phyloP scores from a whole-genome alignment of 2,329 filamentous ascomycete species.

The Alternaria sp. region DNA sequence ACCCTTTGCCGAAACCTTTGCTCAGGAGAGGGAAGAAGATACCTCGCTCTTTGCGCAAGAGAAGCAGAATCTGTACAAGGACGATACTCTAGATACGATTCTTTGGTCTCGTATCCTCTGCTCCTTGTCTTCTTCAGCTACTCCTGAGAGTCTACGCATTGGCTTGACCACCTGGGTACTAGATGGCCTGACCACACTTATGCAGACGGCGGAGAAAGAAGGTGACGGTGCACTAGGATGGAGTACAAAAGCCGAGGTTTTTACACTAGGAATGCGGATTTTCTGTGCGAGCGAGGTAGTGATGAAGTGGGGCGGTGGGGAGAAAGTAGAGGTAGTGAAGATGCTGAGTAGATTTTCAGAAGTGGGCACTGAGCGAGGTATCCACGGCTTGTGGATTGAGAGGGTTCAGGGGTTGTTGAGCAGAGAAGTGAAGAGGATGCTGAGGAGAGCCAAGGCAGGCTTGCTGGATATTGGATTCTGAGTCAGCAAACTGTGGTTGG shows the following conservation, averaged over 20 bases:
- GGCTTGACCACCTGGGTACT: slow-evolving; percentile 57
- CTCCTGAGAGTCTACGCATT: slow-evolving; percentile 25
- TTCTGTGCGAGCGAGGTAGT: slow-evolving; percentile 54
- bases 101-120: slow-evolving; percentile 69
- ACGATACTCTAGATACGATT: slow-evolving; percentile 76
- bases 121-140: slow-evolving; percentile 26
- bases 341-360: slow-evolving; percentile 38
- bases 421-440: slow-evolving; percentile 20
- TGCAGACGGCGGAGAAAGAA: slow-evolving; percentile 41
- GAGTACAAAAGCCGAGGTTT: slow-evolving; percentile 73
- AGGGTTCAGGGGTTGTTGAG: slow-evolving; percentile 46
- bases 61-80: slow-evolving; percentile 93
- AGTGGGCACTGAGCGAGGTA: slow-evolving; percentile 25
- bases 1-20: slow-evolving; percentile 33
- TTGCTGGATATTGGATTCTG: neutral
- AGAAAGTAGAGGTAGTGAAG: slow-evolving; percentile 33
- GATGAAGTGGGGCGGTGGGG: slow-evolving; percentile 32
- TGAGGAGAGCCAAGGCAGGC: slow-evolving; percentile 16
- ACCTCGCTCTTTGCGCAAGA: slow-evolving; percentile 83
- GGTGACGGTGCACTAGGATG: slow-evolving; percentile 75
- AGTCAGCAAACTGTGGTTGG: neutral
- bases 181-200: slow-evolving; percentile 59
- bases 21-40: slow-evolving; percentile 56
- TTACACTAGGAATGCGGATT: slow-evolving; percentile 64
- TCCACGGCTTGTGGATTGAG: slow-evolving; percentile 51